These are phyloP conservation scores for Trypanosoma scelopori DNA, from an alignment of 208 protist genomes.

Conservation along the genomic window DNA sequence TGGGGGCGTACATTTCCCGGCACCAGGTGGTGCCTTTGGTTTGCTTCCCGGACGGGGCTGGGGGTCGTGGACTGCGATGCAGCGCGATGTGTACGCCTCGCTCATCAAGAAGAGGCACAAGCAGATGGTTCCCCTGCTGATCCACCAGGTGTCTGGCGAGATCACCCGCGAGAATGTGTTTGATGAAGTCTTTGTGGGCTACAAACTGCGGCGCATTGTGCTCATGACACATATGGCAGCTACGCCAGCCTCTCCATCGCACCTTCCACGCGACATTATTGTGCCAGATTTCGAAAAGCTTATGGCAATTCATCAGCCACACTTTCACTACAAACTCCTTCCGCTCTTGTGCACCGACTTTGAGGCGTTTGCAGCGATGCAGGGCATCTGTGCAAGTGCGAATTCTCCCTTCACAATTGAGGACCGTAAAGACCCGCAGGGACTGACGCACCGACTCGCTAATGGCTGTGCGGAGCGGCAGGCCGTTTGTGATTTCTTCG, in stretches of 20 bases:
- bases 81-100: conserved; percentile 79
- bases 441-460: conserved; percentile 50
- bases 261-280: conserved; percentile 61
- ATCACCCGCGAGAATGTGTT: conserved; percentile 67
- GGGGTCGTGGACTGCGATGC: conserved; percentile 32
- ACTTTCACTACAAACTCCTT: conserved; percentile 80
- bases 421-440: conserved; percentile 54
- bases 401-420: conserved; percentile 63
- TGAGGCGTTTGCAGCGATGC: conserved; percentile 71
- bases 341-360: conserved; percentile 65
- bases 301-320: conserved; percentile 58
- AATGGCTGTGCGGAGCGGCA: conserved; percentile 47
- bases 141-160: conserved; percentile 68
- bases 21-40: too few species aligned
- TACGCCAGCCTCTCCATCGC: conserved; percentile 19
- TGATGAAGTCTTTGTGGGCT: conserved; percentile 65
- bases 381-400: conserved; percentile 51
- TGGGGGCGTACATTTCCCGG: too few species aligned
- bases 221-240: conserved; percentile 76
- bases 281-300: conserved; percentile 63
- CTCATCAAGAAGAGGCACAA: conserved; percentile 66
- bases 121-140: conserved; percentile 52
- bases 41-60: background rate
- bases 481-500: conserved; percentile 62
- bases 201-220: conserved; percentile 62